Evolutionary conservation across 1,139 yeast species (phyloP).

Genomic region (Blastobotrys capitulatus): DNA sequence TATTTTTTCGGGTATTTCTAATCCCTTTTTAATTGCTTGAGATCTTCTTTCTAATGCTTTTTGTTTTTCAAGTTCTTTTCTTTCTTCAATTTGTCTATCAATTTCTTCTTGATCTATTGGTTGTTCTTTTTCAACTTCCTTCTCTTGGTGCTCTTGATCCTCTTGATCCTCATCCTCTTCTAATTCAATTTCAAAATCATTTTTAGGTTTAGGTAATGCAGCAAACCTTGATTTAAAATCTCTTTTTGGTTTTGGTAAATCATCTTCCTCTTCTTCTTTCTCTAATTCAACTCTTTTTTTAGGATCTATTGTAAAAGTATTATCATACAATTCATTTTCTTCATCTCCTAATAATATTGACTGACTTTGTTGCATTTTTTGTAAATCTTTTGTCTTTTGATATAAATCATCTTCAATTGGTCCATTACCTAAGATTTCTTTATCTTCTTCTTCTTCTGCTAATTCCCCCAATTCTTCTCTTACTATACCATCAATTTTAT

Average conservation of each 20-base stretch:
- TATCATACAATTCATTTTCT: slow-evolving; percentile 6
- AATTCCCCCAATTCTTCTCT: slow-evolving; percentile 28
- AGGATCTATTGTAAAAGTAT: background rate
- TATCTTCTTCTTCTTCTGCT: background rate
- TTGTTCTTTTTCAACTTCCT: slow-evolving; percentile 11
- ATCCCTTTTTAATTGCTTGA: slow-evolving; percentile 44
- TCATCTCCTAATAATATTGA: slow-evolving; percentile 30
- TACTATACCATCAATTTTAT: slow-evolving; percentile 35
- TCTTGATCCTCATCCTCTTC: slow-evolving; percentile 30
- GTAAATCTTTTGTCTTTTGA: slow-evolving; percentile 28
- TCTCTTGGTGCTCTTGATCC: slow-evolving; percentile 11
- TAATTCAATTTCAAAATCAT: slow-evolving; percentile 50
- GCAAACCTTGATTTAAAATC: slow-evolving; percentile 1
- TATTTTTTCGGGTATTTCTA: slow-evolving; percentile 42
- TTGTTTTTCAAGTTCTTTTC: slow-evolving; percentile 19
- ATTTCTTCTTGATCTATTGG: slow-evolving; percentile 37
- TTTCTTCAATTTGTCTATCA: slow-evolving; percentile 26
- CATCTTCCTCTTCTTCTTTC: background rate
- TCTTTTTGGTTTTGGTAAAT: background rate
- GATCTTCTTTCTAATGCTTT: slow-evolving; percentile 39
- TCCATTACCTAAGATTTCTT: slow-evolving; percentile 1
- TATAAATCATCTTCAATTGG: slow-evolving; percentile 22
- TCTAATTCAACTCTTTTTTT: background rate
- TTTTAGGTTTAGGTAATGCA: slow-evolving; percentile 51
- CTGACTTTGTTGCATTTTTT: slow-evolving; percentile 25